Evolutionary conservation across 805 yeast genomes (phyloP), one percentile per base, ranked within the genome.

Genomic region (Sugiyamaella mastotermitis): DNA sequence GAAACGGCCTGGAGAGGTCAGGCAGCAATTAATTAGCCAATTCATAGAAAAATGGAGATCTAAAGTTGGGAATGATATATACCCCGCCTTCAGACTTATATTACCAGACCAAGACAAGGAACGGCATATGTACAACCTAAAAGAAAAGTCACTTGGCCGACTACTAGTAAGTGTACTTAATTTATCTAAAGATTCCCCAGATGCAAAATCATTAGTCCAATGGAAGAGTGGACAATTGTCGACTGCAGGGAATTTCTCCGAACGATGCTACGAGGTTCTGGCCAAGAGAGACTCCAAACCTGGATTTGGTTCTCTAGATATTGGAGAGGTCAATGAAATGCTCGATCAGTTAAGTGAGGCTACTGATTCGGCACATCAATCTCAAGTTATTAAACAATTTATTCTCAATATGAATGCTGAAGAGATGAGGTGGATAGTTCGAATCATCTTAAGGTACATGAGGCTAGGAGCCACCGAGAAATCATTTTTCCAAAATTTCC

Each of bases 381-480:
- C 62, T 2, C 62, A 51, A 1, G 51, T 78, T 0, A 54, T 87
- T 20, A 60, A 53, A 17, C 66, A 71, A n/a, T 63, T 81, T 37
- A 54, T 80, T 33, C 66, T 68, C 6, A 60, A 62, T 14, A 68
- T 83, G 74, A 65, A 73, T 21, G 71, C 76, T 10, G 62, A 69
- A 2, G 94, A 87, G 53, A 54, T 84, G 35, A 65, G 75, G 40
- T 85, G 82, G 72, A 63, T 86, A 27, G 67, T 85, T 42, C 75
- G 78, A 40, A 79, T 83, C 8, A 56, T 88, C 3, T 58, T 87
- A 37, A 76, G 60, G 58, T 65, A 57, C 19, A 43, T 61, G 42
- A 46, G 56, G 11, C 41, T 83, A n/a, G 72, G 78, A 3, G 70
- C 76, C 6, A 68, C 78, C 42, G 90, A 83, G 48, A 66, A 69